phyloP scores from a whole-genome alignment of 78 protist genomes.

The Paulinella micropora region DNA sequence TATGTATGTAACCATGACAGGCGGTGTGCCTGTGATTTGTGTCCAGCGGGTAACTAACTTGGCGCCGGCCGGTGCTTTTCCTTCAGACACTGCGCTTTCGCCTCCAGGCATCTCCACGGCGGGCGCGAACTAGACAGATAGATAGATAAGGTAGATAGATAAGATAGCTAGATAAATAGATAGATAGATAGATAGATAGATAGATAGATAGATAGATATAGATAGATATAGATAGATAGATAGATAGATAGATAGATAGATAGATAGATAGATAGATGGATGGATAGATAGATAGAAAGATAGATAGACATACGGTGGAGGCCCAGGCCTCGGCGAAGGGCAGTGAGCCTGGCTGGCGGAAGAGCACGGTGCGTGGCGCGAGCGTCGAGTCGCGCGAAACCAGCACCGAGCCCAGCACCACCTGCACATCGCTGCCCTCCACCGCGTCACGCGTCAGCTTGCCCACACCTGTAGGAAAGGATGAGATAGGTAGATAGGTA shows the following conservation, averaged over 20 bases:
- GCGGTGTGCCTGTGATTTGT: not conserved
- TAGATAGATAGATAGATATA: too few species aligned
- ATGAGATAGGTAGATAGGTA: too few species aligned
- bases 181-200: too few species aligned
- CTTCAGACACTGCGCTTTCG: not conserved
- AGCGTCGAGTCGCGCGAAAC: not conserved
- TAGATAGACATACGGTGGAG: too few species aligned
- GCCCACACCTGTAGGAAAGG: not conserved
- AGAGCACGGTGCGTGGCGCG: not conserved
- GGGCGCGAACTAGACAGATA: not conserved
- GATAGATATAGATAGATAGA: too few species aligned
- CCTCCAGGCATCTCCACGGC: not conserved
- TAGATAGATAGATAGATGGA: too few species aligned
- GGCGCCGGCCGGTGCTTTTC: conserved; percentile 32
- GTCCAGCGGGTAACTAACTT: not conserved
- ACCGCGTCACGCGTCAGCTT: conserved; percentile 28
- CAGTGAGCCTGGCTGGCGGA: not conserved
- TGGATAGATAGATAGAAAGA: too few species aligned
- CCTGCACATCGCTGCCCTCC: not conserved
- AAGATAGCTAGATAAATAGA: too few species aligned
- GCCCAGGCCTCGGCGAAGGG: not conserved
- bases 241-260: too few species aligned
- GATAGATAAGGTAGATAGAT: too few species aligned
- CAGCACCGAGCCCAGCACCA: not conserved
- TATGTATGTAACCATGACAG: too few species aligned